These are phyloP conservation scores for Boletus edulis DNA, from an alignment of 768 basidiomycete genomes.

Conservation along the genomic window DNA sequence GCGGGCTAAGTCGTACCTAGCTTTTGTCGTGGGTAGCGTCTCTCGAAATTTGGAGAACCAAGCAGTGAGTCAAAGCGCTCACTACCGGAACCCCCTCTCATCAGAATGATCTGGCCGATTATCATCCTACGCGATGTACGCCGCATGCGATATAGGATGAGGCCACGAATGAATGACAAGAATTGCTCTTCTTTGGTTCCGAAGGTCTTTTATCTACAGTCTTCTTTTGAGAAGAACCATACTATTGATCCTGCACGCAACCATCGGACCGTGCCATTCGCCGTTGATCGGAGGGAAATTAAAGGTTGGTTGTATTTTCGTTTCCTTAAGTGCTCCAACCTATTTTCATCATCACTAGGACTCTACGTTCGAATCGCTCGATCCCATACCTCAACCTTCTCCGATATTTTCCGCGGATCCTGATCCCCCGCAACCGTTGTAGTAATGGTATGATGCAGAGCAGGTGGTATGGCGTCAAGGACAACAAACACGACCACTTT, in stretches of 20 bases:
- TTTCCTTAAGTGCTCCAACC: background rate
- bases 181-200: background rate
- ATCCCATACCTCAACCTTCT: background rate
- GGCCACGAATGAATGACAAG: no score
- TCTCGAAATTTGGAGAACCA: background rate
- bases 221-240: background rate
- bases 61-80: no score
- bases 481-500: background rate
- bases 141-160: no score
- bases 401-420: background rate
- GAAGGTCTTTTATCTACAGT: background rate
- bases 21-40: background rate
- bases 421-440: background rate
- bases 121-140: background rate
- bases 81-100: no score
- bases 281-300: background rate
- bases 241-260: background rate
- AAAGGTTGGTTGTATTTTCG: background rate
- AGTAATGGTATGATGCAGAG: background rate
- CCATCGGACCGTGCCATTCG: background rate
- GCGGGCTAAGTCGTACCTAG: conserved; percentile 2
- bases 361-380: no score
- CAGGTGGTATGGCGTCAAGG: background rate
- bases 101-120: background rate
- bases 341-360: background rate